Evolutionary conservation across 75 land plant genomes (phyloP).

Genomic region (Picea sitchensis): DNA sequence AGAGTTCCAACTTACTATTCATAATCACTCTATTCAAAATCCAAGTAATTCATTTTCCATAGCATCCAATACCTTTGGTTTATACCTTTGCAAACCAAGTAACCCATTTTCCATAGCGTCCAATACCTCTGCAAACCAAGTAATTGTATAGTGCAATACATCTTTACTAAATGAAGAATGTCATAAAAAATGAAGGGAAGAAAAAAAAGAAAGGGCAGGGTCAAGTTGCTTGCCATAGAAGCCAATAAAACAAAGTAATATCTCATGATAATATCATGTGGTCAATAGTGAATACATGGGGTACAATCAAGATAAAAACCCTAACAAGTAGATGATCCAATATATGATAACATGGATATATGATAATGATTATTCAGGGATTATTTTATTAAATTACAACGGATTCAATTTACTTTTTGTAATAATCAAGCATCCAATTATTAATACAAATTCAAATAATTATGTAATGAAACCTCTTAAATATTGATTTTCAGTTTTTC

Average conservation of each 20-base stretch:
- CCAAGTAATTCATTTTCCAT: constrained; percentile 41
- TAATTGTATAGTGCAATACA: constrained; percentile 17
- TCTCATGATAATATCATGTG: no score
- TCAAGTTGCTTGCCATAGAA: neutral
- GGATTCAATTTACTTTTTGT: no score
- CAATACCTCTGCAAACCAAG: constrained; percentile 1
- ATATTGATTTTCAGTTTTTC: neutral
- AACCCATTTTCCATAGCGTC: constrained; percentile 43
- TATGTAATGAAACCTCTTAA: neutral
- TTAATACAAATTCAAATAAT: neutral
- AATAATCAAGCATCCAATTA: no score
- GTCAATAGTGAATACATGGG: no score
- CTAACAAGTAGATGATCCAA: no score
- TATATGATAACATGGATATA: no score
- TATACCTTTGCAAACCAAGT: constrained; percentile 2
- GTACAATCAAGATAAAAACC: no score
- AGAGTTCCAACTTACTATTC: neutral
- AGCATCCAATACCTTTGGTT: constrained; percentile 11
- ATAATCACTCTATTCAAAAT: constrained; percentile 6
- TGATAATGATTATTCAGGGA: no score
- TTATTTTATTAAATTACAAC: no score
- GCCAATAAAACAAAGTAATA: neutral
- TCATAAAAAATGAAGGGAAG: constrained; percentile 8
- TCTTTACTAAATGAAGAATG: constrained; percentile 34
- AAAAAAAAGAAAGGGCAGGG: neutral